Base-by-base conservation (phyloP, 2,329 filamentous ascomycete species). In the Penicillium palitans region DNA sequence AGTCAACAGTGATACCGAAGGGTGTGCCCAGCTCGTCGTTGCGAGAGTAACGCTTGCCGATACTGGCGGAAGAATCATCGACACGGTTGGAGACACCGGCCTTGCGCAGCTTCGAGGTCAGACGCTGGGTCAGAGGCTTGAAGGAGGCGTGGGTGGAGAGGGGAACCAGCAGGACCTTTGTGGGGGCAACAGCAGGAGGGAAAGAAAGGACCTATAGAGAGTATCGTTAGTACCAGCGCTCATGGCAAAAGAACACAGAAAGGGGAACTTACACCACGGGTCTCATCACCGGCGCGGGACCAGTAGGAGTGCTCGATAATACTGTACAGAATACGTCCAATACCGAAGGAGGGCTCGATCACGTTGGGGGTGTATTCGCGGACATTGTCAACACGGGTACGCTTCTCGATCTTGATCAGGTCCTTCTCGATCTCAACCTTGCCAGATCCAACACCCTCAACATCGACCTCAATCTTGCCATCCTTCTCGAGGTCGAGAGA, bases 21-120 rank as follows among this genome's bases (percentile, higher is more conserved):
- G 93, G 91, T 45, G 95, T 98, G 70, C 93, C 95, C 59, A 97
- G 85, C 80, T 98, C 93, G 76, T 98, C 93, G 74, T 97, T 97
- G 70, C 95, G 88, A 73, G 90, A 87, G 78, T 96, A 98, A 54
- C 93, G 89, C 83, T 96, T 96, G 74, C 93, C 93, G 68, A 98
- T 98, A 62, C 88, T 92, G 61, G 93, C 92, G 29, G 89, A 91
- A 15, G 91, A 96, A 76, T 95, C 90, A 72, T 98, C 95, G 39
- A 97, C 85, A 61, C 90, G 88, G 81, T 86, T 96, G 44, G 91
- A 91, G 55, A 98, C 82, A 57, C 89, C 90, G 54, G 89, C 78
- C 51, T 85, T 84, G 68, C 92, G 89, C 58, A 98, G 86, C 71
- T 87, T 88, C 70, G 88, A 82, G 57, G 90, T 90, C 63, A 98